Conservation (phyloP, 495 filamentous ascomycete genomes). For the Chaetomium tenue region DNA sequence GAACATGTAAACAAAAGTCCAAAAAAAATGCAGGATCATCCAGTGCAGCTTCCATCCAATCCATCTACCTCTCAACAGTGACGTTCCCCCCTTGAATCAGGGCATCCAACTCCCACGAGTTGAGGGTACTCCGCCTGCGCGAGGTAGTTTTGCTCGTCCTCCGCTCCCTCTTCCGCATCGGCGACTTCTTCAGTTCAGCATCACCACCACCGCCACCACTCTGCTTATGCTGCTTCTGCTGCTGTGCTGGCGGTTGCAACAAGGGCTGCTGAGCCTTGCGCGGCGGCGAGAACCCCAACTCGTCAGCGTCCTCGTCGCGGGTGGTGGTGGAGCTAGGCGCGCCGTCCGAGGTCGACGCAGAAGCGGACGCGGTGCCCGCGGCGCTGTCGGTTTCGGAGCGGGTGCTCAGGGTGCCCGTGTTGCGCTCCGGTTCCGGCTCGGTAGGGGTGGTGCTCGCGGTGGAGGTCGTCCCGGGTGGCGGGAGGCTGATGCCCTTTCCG, state of each 20-base stretch:
- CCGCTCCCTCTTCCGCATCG: conserved; percentile 43
- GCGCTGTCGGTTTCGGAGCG: conserved; percentile 15
- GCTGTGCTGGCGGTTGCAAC: conserved; percentile 3
- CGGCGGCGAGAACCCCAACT: conserved; percentile 16
- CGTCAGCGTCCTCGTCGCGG: conserved; percentile 19
- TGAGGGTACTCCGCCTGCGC: conserved; percentile 67
- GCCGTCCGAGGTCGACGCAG: neutral
- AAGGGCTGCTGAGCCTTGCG: conserved; percentile 1
- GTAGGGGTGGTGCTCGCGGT: conserved; percentile 6
- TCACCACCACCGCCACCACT: neutral
- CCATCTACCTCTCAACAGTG: neutral
- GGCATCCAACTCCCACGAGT: conserved; percentile 66
- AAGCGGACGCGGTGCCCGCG: conserved; percentile 8
- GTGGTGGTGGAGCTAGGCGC: conserved; percentile 8
- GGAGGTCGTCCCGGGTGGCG: conserved; percentile 14
- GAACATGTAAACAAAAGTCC: neutral
- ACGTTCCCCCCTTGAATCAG: conserved; percentile 32
- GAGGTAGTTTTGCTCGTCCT: conserved; percentile 35
- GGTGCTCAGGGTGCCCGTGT: conserved; percentile 11
- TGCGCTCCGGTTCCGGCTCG: conserved; percentile 15
- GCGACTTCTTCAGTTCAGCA: neutral
- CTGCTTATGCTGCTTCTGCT: neutral
- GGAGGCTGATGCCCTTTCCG: conserved; percentile 28
- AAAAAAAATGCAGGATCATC: neutral
- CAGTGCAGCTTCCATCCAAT: neutral